phyloP scores from a whole-genome alignment of 2,329 filamentous ascomycete genomes.

The Colletotrichum sp. region DNA sequence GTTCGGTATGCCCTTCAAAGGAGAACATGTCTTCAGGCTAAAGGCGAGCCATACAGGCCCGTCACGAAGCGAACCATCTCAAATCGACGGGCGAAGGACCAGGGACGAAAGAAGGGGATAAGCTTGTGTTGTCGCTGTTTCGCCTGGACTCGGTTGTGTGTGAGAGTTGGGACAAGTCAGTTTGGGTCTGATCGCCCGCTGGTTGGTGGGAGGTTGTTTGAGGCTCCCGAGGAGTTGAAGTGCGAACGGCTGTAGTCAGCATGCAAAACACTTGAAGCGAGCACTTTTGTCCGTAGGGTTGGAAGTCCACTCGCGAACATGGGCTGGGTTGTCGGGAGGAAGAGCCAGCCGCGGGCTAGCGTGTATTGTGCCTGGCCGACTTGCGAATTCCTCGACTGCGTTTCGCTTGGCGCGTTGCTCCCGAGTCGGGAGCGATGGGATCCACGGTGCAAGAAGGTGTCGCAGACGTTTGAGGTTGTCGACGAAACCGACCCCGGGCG shows the following conservation, averaged over 20 bases:
- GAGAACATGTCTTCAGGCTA: background rate
- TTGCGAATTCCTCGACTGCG: background rate
- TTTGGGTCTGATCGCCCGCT: conserved; percentile 10
- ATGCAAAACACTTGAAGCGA: background rate
- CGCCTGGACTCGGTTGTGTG: conserved; percentile 16
- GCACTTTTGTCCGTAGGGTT: background rate
- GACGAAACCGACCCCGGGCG: conserved; percentile 8
- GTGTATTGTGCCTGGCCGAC: background rate
- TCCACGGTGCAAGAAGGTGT: conserved; percentile 7
- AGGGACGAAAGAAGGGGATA: conserved; percentile 8
- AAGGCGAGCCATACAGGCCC: background rate
- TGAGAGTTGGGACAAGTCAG: conserved; percentile 22
- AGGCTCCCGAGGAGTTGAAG: background rate
- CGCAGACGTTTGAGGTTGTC: conserved; percentile 19
- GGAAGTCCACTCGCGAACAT: background rate
- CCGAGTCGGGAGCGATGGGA: conserved; percentile 1
- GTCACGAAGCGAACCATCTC: conserved; percentile 12
- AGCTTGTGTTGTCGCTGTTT: conserved; percentile 19
- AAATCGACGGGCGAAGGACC: background rate
- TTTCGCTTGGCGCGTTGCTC: conserved; percentile 11
- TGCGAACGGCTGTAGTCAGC: background rate
- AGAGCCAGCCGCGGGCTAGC: background rate
- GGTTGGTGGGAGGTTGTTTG: background rate
- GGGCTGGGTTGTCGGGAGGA: background rate
- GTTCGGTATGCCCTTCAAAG: background rate